Base-by-base conservation (phyloP, 441 rosid genomes). In the Gossypium trilobum region DNA sequence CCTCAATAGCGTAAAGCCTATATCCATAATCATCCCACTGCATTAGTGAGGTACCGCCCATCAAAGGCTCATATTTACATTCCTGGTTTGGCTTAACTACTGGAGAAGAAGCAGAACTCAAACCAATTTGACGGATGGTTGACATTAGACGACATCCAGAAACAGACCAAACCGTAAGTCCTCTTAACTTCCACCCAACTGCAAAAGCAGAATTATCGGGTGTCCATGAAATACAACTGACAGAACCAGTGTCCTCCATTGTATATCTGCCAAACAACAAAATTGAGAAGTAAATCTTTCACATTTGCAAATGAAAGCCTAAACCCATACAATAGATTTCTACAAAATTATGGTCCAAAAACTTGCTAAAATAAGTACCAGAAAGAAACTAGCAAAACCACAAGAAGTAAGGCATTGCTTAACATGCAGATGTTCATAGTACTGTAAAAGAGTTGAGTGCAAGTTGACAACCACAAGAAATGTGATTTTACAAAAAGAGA, bases 81-180 rank as follows among this genome's bases (percentile, higher is more conserved):
- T 92, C 98, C 78, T 85, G 96, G 78, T 83, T 89, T 63, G 82
- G 86, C 85, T 88, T 92, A 67, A 77, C 80, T 71, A 74, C 75
- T 16, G 98, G 97, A 77, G 99, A 91, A 77, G 97, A 87, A 70
- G 80, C 83, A 85, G 97, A 89, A 83, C 84, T 85, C 77, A 90
- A 81, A 78, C 98, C 95, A 83, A 88, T 81, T 85, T 95, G 99
- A 73, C 98, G 96, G 75, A 95, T 83, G 36, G 99, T 95, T 68
- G 97, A 95, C 99, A 95, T 95, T 72, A 95, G 84, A 67, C 99
- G 90, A 83, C 98, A 95, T 60, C 99, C 99, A 74, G 99, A 92
- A 14, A 95, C 89, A 27, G 99, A 95, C 99, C 99, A 95, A 73
- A 92, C 99, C 39, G 98, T 81, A 75, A 92, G 93, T 62, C 99